Percentiles rank a stretch among this genome's conserved stretches.
These are phyloP conservation scores for Hippophae gyantsensis DNA, from an alignment of 306 rosid genomes.

Conservation along the genomic window DNA sequence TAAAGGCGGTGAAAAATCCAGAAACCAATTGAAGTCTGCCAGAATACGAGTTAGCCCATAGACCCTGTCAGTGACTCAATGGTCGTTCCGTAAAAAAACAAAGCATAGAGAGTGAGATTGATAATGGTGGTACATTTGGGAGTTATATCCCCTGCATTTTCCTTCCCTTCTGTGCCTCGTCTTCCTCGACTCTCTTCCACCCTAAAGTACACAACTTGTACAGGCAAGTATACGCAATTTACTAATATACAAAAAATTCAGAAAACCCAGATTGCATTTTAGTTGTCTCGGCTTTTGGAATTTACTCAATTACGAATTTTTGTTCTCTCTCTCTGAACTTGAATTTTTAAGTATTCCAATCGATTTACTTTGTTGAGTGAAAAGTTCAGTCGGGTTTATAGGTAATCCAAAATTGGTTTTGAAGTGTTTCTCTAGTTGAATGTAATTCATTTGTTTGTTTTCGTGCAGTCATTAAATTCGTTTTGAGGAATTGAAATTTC, in stretches of 20 bases:
- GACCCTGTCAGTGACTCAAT: slow-evolving; percentile 9
- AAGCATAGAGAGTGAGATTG: slow-evolving; percentile 1
- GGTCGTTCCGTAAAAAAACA: not conserved
- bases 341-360: too few species aligned
- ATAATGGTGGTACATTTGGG: slow-evolving; percentile 43
- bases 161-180: slow-evolving; percentile 34
- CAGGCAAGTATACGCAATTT: slow-evolving; percentile 31
- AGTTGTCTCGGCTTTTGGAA: slow-evolving; percentile 5
- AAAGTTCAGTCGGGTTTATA: too few species aligned
- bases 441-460: too few species aligned
- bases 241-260: not conserved
- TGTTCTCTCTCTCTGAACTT: not conserved
- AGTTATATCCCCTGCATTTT: slow-evolving; percentile 31
- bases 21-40: slow-evolving; percentile 2
- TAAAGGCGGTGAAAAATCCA: slow-evolving; percentile 1
- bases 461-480: too few species aligned
- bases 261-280: slow-evolving; percentile 1
- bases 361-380: too few species aligned
- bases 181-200: slow-evolving; percentile 31
- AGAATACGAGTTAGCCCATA: not conserved
- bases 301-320: not conserved
- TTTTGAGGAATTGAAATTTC: too few species aligned
- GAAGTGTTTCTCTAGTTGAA: too few species aligned
- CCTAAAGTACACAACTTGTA: slow-evolving; percentile 34
- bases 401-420: too few species aligned